Evolutionary conservation across 495 filamentous ascomycete species (phyloP), one percentile per base, ranked within the genome.

Genomic region (Pyronema omphalodes): DNA sequence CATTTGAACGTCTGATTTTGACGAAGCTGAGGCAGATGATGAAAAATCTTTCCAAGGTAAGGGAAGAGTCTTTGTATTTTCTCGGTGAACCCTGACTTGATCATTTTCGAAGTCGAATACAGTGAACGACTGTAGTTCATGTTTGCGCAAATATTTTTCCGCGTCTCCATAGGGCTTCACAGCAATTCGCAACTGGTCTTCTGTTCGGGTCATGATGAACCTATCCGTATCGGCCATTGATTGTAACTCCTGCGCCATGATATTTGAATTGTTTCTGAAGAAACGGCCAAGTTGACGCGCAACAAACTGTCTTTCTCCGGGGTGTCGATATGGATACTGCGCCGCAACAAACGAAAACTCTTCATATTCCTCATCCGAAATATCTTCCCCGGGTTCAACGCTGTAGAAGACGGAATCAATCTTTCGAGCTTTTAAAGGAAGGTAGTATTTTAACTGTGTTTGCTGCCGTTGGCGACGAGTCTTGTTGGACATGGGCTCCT

Each of bases 51-150:
- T 29, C 56, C 58, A 61, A 7, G 51, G 56, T 7, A 61, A 54
- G 9, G n/a, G 6, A 1, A 59, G 37, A 9, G 46, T 57, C 9
- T 49, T 36, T 17, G 37, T 46, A 18, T 40, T 52, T 18, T 57
- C 34, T 18, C 23, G 45, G 0, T 50, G 46, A 34, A 47, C 51
- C 3, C 18, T 58, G 17, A 51, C 57, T 39, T 48, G 46, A 7
- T 41, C 39, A 19, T 55, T 29, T 23, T 55, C 40, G 6, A 50
- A 56, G 35, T 44, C 47, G 29, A 55, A 61, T 15, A 65, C 35
- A 3, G 58, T 65, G 39, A 61, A 17, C 1, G 62, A 56, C 44
- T 65, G 62, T 12, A 54, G 51, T 19, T 59, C 41, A 37, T 65
- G 59, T 23, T 62, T 65, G 9, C 40, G 51, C 7, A 65, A 53